phyloP scores from a whole-genome alignment of 208 protist species.

The Trypanosoma mega region DNA sequence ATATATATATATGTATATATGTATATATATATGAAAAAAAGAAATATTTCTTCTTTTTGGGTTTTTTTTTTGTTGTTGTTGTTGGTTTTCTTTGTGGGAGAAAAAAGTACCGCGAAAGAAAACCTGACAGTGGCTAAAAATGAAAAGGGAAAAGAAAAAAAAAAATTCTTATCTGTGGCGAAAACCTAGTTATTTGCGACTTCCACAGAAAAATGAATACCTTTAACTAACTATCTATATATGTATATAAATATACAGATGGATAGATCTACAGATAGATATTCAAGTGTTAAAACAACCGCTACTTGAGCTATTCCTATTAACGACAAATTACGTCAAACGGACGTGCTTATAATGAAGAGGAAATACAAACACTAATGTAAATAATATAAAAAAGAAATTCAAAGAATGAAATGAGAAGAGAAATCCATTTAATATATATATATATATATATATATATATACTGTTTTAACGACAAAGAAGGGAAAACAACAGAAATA shows the following conservation, averaged over 20 bases:
- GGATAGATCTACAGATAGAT: not conserved
- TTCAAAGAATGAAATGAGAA: too few relatives aligned
- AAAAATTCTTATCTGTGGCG: not conserved
- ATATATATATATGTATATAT: too few relatives aligned
- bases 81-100: too few relatives aligned
- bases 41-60: too few relatives aligned
- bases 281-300: not conserved
- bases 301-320: not conserved
- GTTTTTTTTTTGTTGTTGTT: too few relatives aligned
- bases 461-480: not conserved
- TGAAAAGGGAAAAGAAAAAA: constrained; percentile 13
- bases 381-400: too few relatives aligned
- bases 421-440: too few relatives aligned
- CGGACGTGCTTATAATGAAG: too few relatives aligned
- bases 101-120: not conserved
- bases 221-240: constrained; percentile 6
- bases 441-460: constrained; percentile 12
- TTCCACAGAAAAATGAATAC: not conserved
- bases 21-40: too few relatives aligned
- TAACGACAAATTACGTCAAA: too few relatives aligned
- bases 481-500: constrained; percentile 1
- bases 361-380: too few relatives aligned
- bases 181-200: not conserved
- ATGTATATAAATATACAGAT: constrained; percentile 6
- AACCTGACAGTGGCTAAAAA: not conserved